Conservation (phyloP, 2,329 filamentous ascomycete species). For the Nigrograna mackinnonii region DNA sequence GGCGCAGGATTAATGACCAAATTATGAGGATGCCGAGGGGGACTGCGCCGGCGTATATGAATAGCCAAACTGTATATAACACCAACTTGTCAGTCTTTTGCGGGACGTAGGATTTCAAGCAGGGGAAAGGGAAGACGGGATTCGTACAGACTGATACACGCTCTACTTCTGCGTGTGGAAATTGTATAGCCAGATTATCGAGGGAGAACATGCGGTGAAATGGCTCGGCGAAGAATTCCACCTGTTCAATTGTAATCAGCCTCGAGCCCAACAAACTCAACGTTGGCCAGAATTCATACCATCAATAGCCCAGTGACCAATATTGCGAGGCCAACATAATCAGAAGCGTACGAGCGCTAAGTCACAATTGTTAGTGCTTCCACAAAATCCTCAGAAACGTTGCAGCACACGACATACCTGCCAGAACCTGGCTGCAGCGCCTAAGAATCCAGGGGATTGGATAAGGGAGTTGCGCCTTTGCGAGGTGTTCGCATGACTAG, state of each 20-base stretch:
- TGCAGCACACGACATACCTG: constrained; percentile 33
- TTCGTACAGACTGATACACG: constrained; percentile 75
- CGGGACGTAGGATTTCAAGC: too few relatives aligned
- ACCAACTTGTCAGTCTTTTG: background rate
- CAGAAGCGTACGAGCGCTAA: constrained; percentile 81
- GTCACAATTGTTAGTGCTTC: constrained; percentile 10
- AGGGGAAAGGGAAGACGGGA: background rate
- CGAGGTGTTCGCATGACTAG: constrained; percentile 21
- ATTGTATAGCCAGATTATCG: constrained; percentile 81
- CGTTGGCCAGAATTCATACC: constrained; percentile 65
- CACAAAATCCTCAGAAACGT: background rate
- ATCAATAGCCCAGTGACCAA: constrained; percentile 58
- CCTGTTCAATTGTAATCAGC: constrained; percentile 44
- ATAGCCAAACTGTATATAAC: constrained; percentile 62
- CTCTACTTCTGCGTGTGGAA: constrained; percentile 82
- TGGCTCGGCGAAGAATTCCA: constrained; percentile 73
- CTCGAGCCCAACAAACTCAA: constrained; percentile 19
- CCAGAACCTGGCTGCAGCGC: constrained; percentile 55
- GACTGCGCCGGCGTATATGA: constrained; percentile 75
- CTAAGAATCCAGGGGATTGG: constrained; percentile 44
- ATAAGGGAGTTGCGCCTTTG: constrained; percentile 30
- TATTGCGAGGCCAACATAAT: constrained; percentile 78
- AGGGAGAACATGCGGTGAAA: constrained; percentile 96
- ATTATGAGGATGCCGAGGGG: constrained; percentile 69
- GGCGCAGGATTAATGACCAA: constrained; percentile 66